These are phyloP conservation scores for Lathyrus aphaca DNA, from an alignment of 306 rosid genomes.

Conservation along the genomic window DNA sequence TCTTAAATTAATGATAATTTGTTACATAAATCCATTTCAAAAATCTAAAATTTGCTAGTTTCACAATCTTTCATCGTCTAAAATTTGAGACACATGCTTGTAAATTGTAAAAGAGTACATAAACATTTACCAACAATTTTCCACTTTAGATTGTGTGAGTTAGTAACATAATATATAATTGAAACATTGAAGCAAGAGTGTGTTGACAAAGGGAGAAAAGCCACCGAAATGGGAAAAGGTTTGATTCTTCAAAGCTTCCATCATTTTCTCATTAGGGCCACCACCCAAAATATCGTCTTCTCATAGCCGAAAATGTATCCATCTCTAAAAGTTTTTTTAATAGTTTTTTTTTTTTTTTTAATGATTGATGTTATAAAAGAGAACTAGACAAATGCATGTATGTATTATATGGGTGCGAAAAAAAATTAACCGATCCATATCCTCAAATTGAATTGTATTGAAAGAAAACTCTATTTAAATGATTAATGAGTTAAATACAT, in stretches of 20 bases:
- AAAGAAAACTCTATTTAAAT: too few relatives aligned
- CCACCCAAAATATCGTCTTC: conserved; percentile 8
- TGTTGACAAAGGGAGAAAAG: neutral
- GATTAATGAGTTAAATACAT: too few relatives aligned
- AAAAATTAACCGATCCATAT: too few relatives aligned
- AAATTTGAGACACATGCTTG: too few relatives aligned
- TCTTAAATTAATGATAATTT: neutral
- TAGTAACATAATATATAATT: neutral
- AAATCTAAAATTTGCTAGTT: neutral
- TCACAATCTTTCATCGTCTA: neutral
- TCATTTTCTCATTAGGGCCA: conserved; percentile 43
- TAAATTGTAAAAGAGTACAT: too few relatives aligned
- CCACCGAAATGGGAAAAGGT: neutral
- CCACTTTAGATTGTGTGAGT: too few relatives aligned
- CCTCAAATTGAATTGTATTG: too few relatives aligned
- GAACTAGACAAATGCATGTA: neutral
- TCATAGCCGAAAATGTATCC: conserved; percentile 7
- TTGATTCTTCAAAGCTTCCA: conserved; percentile 4
- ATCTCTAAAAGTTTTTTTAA: neutral
- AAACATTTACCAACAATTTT: too few relatives aligned
- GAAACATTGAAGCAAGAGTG: neutral
- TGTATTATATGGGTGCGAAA: too few relatives aligned
- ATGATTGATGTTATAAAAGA: neutral
- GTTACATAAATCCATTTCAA: neutral
- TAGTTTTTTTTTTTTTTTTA: conserved; percentile 10